Evolutionary conservation across 305 asterid genomes (phyloP), one percentile per base, ranked within the genome.

Genomic region (Striga hermonthica): DNA sequence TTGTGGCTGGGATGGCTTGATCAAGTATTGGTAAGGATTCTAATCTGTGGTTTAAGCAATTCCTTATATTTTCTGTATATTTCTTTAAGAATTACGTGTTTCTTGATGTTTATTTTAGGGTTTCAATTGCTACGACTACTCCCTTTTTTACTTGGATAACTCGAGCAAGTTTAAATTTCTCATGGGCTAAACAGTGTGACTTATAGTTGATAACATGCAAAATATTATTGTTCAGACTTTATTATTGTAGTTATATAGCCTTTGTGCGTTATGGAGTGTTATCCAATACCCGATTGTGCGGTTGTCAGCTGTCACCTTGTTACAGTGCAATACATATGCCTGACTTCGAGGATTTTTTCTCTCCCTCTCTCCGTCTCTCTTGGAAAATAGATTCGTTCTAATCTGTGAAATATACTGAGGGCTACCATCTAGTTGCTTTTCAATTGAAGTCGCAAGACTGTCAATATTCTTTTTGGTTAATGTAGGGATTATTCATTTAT

Each of bases 1-100:
- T 10, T 90, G 99, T 72, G 99, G 99, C 44, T 94, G 99, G 99
- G 99, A 94, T 78, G 99, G 96, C 81, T 81, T 88, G 71, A 94
- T 94, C 80, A 94, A 94, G 75, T 94, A 94, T 86, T 94, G 99
- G 99, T 87, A 80, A 14, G 82, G 31, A 45, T 67, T 77, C 67
- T 47, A n/a, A 58, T 64, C 57, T 76, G 60, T 80, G 62, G 35
- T 44, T 64, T 71, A n/a, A 10, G 10, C 75, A 45, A 34, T 47
- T 16, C 53, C 54, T 48, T 4, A n/a, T 4, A 3, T 3, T 16
- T 62, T 70, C 64, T 50, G 7, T 11, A 15, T 54, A 39, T 54
- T 28, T 67, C 4, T 35, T 62, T 6, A 15, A 38, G 22, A 55
- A 39, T 4, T 16, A 14, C 36, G 6, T 53, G 28, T 64, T 55